Conservation (phyloP, 1,284 basidiomycete species). For the Rhodotorula sp. region DNA sequence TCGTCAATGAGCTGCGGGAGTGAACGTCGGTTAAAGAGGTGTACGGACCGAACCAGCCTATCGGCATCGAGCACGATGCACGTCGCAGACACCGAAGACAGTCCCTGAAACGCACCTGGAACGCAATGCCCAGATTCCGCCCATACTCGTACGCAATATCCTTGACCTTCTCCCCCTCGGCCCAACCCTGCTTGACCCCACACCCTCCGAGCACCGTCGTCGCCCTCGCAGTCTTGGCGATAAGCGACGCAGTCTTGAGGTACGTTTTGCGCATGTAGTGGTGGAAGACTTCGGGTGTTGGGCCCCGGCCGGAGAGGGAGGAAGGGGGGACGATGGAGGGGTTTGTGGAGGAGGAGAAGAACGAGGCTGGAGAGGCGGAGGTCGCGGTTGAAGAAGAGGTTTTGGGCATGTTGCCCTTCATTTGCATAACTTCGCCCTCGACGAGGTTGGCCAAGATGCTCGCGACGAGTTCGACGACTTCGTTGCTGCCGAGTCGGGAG, state of each 20-base stretch:
- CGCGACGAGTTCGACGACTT: conserved; percentile 90
- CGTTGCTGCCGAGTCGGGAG: conserved; percentile 76
- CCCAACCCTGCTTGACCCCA: conserved; percentile 56
- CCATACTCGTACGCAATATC: conserved; percentile 93
- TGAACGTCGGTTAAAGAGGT: not conserved
- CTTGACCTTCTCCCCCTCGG: conserved; percentile 70
- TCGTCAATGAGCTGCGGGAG: conserved; percentile 80
- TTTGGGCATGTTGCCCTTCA: conserved; percentile 52
- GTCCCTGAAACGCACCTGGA: conserved; percentile 66
- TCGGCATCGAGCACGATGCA: no score
- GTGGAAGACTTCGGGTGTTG: conserved; percentile 65
- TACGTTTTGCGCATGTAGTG: conserved; percentile 92
- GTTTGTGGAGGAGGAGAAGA: not conserved
- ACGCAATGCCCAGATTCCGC: conserved; percentile 84
- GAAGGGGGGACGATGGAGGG: not conserved
- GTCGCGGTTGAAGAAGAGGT: not conserved
- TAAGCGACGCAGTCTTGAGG: conserved; percentile 91
- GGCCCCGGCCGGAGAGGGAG: conserved; percentile 12
- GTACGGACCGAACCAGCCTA: not conserved
- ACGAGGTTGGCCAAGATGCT: conserved; percentile 92
- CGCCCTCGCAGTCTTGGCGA: conserved; percentile 88
- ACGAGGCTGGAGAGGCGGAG: not conserved
- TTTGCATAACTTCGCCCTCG: conserved; percentile 92
- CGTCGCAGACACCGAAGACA: not conserved
- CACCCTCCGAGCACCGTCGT: conserved; percentile 87